Percentiles rank a stretch among this genome's conserved stretches.
Evolutionary conservation across 495 filamentous ascomycete genomes (phyloP).

Genomic region (Daldinia caldariorum): DNA sequence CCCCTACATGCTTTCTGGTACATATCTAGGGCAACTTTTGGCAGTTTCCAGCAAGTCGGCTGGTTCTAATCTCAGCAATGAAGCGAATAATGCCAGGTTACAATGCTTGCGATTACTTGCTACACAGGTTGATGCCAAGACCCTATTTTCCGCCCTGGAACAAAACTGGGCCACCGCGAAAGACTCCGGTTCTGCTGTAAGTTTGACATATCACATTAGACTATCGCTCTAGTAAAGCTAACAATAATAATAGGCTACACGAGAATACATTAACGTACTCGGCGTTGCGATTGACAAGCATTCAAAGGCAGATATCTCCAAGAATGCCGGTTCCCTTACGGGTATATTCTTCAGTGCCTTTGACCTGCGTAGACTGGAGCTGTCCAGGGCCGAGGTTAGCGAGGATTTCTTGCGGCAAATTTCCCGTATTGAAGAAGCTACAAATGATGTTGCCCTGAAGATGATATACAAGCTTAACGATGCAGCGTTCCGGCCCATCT

Average conservation of each 20-base stretch:
- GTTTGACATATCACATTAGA: conserved; percentile 30
- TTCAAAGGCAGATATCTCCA: conserved; percentile 75
- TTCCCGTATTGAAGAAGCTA: conserved; percentile 68
- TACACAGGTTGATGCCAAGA: conserved; percentile 74
- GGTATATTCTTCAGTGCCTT: conserved; percentile 75
- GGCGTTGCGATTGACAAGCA: conserved; percentile 76
- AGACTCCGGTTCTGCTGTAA: conserved; percentile 65
- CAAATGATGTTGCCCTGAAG: conserved; percentile 76
- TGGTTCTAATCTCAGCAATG: conserved; percentile 62
- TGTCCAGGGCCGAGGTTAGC: conserved; percentile 49
- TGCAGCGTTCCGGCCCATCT: conserved; percentile 93
- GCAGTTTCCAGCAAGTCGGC: conserved; percentile 74
- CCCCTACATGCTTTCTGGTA: conserved; percentile 83
- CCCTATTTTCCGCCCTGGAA: conserved; percentile 71
- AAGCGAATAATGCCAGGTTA: conserved; percentile 68
- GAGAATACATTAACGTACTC: conserved; percentile 73
- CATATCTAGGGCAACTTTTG: conserved; percentile 75
- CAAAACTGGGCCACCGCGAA: conserved; percentile 74
- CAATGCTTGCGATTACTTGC: conserved; percentile 77
- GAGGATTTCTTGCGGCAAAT: conserved; percentile 58
- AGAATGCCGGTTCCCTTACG: conserved; percentile 72
- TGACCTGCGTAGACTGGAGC: conserved; percentile 70
- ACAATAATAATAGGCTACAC: conserved; percentile 62
- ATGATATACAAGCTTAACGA: conserved; percentile 98
- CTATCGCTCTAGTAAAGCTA: conserved; percentile 30